Percentiles rank a stretch among this genome's conserved stretches.
These are phyloP conservation scores for Podosphaera xanthii DNA, from an alignment of 2,329 filamentous ascomycete genomes.

Conservation along the genomic window DNA sequence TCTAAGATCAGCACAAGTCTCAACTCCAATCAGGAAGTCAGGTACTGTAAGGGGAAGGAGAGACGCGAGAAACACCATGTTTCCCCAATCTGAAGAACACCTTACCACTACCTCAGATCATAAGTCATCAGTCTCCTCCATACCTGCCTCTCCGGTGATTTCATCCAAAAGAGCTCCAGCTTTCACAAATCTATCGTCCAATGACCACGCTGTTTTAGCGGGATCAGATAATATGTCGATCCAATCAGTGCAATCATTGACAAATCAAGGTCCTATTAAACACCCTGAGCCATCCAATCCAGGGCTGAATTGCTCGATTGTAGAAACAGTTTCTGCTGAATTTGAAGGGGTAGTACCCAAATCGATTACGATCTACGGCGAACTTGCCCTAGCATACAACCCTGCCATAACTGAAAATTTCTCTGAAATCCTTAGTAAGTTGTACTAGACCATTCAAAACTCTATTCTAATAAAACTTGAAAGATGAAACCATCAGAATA, in stretches of 20 bases:
- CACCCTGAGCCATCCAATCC: constrained; percentile 64
- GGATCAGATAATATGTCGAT: constrained; percentile 77
- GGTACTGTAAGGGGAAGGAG: constrained; percentile 70
- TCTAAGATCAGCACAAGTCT: constrained; percentile 34
- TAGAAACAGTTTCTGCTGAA: constrained; percentile 72
- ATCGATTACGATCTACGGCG: constrained; percentile 56
- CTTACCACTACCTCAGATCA: constrained; percentile 18
- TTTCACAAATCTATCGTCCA: constrained; percentile 35
- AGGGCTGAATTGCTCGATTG: constrained; percentile 69
- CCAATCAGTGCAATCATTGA: constrained; percentile 64
- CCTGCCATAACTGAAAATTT: constrained; percentile 16
- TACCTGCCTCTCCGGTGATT: background rate
- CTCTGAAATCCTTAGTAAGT: constrained; percentile 24
- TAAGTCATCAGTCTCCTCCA: constrained; percentile 19
- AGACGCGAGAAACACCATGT: constrained; percentile 80
- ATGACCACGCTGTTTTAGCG: constrained; percentile 25
- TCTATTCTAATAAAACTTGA: constrained; percentile 17
- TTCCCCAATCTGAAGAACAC: background rate
- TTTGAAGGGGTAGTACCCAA: constrained; percentile 55
- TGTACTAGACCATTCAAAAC: background rate
- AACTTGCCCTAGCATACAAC: constrained; percentile 75
- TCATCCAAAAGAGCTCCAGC: constrained; percentile 19
- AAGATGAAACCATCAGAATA: constrained; percentile 48
- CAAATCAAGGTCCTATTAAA: constrained; percentile 41
- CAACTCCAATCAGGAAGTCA: constrained; percentile 40